Conservation (phyloP, 2,329 filamentous ascomycete genomes). For the Dactylella cylindrospora region DNA sequence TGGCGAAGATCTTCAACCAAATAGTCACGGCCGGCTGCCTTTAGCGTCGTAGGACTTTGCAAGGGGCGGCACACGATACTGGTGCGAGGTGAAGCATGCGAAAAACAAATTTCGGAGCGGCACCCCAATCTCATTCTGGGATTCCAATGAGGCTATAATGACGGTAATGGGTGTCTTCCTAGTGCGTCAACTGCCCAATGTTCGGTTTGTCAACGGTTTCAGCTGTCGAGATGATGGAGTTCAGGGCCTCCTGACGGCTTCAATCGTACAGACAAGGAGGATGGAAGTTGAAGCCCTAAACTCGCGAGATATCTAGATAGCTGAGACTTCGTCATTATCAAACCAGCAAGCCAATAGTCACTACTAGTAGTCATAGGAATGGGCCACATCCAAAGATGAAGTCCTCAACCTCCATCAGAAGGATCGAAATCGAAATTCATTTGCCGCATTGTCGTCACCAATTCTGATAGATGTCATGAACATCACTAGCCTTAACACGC, state of each 20-base stretch:
- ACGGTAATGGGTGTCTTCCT: conserved; percentile 23
- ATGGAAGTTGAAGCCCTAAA: neutral
- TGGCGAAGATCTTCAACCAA: conserved; percentile 30
- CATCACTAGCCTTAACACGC: conserved; percentile 8
- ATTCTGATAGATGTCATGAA: conserved; percentile 9
- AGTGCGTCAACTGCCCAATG: too few relatives aligned
- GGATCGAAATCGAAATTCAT: neutral
- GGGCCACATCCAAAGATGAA: neutral
- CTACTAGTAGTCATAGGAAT: neutral
- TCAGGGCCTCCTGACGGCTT: neutral
- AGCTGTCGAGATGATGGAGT: neutral
- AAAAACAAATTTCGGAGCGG: conserved; percentile 41
- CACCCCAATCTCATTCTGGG: conserved; percentile 31
- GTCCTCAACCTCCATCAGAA: neutral
- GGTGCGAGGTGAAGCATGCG: too few relatives aligned
- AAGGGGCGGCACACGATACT: conserved; percentile 30
- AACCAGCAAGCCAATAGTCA: too few relatives aligned
- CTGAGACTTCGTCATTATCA: neutral
- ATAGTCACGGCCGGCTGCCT: conserved; percentile 19
- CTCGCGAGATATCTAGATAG: neutral
- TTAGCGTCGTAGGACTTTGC: conserved; percentile 27
- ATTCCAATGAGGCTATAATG: conserved; percentile 42
- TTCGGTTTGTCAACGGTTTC: conserved; percentile 6
- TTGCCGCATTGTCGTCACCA: conserved; percentile 42
- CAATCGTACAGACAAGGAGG: neutral